These are phyloP conservation scores for Phialophora chinensis DNA, from an alignment of 2,329 filamentous ascomycete species.

Conservation along the genomic window DNA sequence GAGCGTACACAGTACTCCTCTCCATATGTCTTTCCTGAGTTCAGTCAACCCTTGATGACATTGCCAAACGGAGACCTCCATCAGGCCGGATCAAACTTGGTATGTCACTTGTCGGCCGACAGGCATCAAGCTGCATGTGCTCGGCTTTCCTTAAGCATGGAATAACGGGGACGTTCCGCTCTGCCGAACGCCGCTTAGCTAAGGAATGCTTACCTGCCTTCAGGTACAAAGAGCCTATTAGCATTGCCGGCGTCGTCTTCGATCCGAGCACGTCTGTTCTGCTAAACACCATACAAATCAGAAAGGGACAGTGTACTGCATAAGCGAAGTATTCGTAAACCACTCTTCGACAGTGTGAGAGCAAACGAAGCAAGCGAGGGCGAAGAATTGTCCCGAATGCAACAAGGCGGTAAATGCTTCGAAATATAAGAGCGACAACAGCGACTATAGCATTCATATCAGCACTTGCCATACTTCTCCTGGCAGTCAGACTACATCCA, in stretches of 20 bases:
- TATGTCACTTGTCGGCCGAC: background rate
- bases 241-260: background rate
- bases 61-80: background rate
- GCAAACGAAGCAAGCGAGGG: background rate
- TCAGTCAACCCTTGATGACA: background rate
- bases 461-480: slow-evolving; percentile 10
- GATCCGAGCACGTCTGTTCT: slow-evolving; percentile 9
- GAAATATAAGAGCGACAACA: slow-evolving; percentile 2
- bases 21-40: background rate
- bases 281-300: background rate
- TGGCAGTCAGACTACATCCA: slow-evolving; percentile 15
- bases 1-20: background rate
- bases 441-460: slow-evolving; percentile 10
- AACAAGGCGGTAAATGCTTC: slow-evolving; percentile 11
- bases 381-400: background rate
- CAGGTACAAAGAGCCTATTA: slow-evolving; percentile 1
- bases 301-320: background rate
- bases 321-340: background rate
- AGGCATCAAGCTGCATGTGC: background rate
- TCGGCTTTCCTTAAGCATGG: background rate
- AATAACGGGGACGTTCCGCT: slow-evolving; percentile 16
- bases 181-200: slow-evolving; percentile 7
- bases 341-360: background rate
- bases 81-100: background rate
- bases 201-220: background rate